Conservation (phyloP, 352 stramenopile species). For the Pythium guiyangense region DNA sequence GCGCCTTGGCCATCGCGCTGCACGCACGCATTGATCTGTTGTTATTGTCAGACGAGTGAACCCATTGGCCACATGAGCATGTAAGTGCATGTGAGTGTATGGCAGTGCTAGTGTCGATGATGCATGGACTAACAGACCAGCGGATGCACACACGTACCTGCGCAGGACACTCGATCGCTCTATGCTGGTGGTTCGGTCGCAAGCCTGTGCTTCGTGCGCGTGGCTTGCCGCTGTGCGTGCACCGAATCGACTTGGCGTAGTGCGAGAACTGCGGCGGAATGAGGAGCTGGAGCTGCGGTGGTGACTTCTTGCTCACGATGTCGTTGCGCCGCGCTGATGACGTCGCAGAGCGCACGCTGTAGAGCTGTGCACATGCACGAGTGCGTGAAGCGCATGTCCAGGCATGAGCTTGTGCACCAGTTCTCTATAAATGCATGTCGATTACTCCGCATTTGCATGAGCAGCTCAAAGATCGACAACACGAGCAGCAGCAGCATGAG, state of each 20-base stretch:
- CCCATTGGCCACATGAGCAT: no score
- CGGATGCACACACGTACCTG: slow-evolving; percentile 2
- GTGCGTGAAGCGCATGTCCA: no score
- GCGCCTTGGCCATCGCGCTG: slow-evolving; percentile 15
- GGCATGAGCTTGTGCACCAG: no score
- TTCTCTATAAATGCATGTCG: no score
- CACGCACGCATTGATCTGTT: slow-evolving; percentile 36
- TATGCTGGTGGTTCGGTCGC: slow-evolving; percentile 21
- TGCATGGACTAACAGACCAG: no score
- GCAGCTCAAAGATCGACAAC: no score
- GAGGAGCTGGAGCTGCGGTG: slow-evolving; percentile 5
- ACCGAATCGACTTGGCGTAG: slow-evolving; percentile 26
- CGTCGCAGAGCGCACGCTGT: slow-evolving; percentile 26
- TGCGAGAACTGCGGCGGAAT: slow-evolving; percentile 27
- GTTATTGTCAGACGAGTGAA: no score
- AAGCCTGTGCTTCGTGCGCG: slow-evolving; percentile 20
- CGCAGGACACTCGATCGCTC: slow-evolving; percentile 25
- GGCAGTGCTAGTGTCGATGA: no score
- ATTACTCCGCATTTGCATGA: no score
- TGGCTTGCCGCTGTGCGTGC: slow-evolving; percentile 27
- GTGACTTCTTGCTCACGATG: slow-evolving; percentile 17
- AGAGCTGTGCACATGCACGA: no score
- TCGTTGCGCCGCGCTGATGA: slow-evolving; percentile 20
- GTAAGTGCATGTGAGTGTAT: no score
- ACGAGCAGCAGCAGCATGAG: no score